Percentiles rank a stretch among this genome's conserved stretches.
Conservation (phyloP, 352 stramenopile species). For the Pythium vanterpoolii region DNA sequence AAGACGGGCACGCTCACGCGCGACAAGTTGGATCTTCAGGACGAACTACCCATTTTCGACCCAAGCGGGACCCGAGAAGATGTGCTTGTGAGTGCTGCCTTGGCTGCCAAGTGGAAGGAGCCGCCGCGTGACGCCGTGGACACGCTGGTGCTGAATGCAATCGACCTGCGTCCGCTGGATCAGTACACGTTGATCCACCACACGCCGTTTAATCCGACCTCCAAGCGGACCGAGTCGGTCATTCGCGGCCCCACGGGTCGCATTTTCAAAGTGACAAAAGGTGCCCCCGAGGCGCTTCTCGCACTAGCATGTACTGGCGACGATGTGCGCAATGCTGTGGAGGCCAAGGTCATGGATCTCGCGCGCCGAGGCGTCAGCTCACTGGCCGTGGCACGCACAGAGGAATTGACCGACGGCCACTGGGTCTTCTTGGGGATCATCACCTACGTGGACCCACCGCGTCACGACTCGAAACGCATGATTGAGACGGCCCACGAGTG, state of each 20-base stretch:
- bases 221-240: slow-evolving; percentile 93
- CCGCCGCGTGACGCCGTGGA: slow-evolving; percentile 92
- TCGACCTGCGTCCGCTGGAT: slow-evolving; percentile 80
- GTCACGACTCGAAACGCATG: slow-evolving; percentile 92
- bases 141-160: slow-evolving; percentile 87
- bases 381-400: slow-evolving; percentile 83
- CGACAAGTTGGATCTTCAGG: slow-evolving; percentile 94
- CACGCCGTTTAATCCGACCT: slow-evolving; percentile 74
- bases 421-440: slow-evolving; percentile 95
- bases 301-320: slow-evolving; percentile 67
- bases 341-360: slow-evolving; percentile 88
- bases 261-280: slow-evolving; percentile 94
- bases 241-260: slow-evolving; percentile 73
- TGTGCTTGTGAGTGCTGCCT: slow-evolving; percentile 87
- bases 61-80: slow-evolving; percentile 77
- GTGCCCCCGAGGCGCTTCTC: slow-evolving; percentile 92
- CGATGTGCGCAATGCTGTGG: slow-evolving; percentile 82
- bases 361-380: slow-evolving; percentile 85
- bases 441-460: slow-evolving; percentile 94
- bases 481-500: slow-evolving; percentile 89
- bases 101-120: slow-evolving; percentile 94
- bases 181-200: slow-evolving; percentile 84
- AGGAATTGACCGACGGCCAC: slow-evolving; percentile 57
- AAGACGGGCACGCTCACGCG: slow-evolving; percentile 95
- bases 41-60: slow-evolving; percentile 88